phyloP scores from a whole-genome alignment of 1,284 basidiomycete species.

The Cerrena zonata region DNA sequence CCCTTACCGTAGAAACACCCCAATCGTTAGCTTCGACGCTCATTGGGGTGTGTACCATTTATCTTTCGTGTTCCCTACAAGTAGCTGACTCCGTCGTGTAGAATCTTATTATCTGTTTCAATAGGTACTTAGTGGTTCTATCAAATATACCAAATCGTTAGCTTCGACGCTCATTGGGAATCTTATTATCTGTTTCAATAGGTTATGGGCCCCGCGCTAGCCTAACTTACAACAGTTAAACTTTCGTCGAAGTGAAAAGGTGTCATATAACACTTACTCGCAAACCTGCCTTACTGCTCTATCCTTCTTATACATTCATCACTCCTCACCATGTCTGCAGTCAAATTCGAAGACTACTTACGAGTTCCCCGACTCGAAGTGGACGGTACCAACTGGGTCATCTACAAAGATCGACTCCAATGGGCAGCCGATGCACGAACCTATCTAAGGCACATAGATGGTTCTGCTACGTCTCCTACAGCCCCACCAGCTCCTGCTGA shows the following conservation, averaged over 20 bases:
- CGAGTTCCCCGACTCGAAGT: conserved; percentile 1
- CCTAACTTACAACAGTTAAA: too few species aligned
- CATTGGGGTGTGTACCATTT: neutral
- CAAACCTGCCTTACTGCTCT: neutral
- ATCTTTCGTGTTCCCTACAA: neutral
- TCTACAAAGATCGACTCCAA: conserved; percentile 11
- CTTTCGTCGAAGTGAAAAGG: neutral
- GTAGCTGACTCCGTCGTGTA: neutral
- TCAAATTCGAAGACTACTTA: neutral
- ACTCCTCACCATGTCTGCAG: neutral
- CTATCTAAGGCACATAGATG: conserved; percentile 9
- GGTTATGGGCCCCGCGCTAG: conserved; percentile 1
- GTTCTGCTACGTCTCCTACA: conserved; percentile 3
- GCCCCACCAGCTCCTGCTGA: conserved; percentile 3
- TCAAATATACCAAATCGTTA: neutral
- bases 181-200: neutral
- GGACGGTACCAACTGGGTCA: conserved; percentile 8
- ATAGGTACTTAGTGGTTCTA: neutral
- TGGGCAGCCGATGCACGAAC: conserved; percentile 10
- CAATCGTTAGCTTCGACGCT: neutral
- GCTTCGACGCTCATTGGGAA: neutral
- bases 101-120: neutral
- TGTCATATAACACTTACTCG: neutral
- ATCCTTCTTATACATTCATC: neutral
- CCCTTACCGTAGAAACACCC: neutral